Evolutionary conservation across 129 eudicot genomes (phyloP).

Genomic region (Flaveria brownii): DNA sequence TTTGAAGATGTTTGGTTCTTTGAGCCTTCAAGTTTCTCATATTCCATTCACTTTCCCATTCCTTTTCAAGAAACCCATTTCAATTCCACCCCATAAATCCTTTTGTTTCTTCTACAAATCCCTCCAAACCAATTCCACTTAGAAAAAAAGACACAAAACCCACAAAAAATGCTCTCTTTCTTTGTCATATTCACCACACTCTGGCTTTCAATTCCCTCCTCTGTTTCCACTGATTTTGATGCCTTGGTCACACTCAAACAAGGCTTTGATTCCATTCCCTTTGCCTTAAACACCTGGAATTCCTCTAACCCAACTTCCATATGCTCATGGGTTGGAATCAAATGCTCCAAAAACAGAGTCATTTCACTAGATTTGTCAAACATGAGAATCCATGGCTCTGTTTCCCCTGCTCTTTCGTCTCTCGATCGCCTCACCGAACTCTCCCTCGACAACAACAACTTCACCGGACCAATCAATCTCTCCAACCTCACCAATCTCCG

Average conservation of each 20-base stretch:
- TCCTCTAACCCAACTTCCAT: conserved; percentile 63
- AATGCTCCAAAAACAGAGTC: conserved; percentile 64
- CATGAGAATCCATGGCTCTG: conserved; percentile 68
- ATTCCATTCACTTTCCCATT: conserved; percentile 63
- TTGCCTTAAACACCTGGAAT: conserved; percentile 57
- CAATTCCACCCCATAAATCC: conserved; percentile 49
- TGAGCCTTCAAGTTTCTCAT: conserved; percentile 54
- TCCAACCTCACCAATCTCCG: conserved; percentile 57
- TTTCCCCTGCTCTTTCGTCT: conserved; percentile 63
- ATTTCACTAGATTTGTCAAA: conserved; percentile 66
- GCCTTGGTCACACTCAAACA: conserved; percentile 64
- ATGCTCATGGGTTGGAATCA: conserved; percentile 87
- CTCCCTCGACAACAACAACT: conserved; percentile 82
- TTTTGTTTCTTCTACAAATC: conserved; percentile 51
- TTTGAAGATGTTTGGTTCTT: conserved; percentile 78
- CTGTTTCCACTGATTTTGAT: conserved; percentile 63
- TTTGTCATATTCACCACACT: conserved; percentile 52
- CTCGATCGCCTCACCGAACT: conserved; percentile 56
- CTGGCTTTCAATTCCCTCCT: conserved; percentile 49
- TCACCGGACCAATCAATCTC: conserved; percentile 67
- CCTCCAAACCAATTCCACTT: conserved; percentile 47
- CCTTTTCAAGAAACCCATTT: conserved; percentile 45
- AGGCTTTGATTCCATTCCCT: conserved; percentile 55
- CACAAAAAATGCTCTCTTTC: conserved; percentile 42
- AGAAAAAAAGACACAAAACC: conserved; percentile 30